phyloP scores from a whole-genome alignment of 2,329 filamentous ascomycete species.

The Mollisiaceae sp. region DNA sequence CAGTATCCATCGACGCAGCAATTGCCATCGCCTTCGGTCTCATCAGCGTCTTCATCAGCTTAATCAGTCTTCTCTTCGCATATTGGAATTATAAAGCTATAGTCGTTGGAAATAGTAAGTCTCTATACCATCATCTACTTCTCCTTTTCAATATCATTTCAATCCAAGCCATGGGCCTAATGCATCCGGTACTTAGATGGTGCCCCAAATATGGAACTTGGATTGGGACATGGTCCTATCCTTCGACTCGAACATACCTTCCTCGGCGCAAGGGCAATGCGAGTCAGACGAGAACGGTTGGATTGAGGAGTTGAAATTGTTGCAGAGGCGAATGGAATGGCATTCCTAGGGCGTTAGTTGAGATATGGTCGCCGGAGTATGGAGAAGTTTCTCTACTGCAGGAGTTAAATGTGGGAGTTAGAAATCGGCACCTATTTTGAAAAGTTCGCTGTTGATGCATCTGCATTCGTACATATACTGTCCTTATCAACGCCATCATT shows the following conservation, averaged over 20 bases:
- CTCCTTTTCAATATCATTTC: background rate
- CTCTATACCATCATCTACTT: background rate
- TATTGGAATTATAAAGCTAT: background rate
- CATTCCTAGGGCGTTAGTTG: too few species aligned
- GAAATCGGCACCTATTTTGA: too few species aligned
- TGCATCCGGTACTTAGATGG: background rate
- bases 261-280: background rate
- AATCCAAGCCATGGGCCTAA: background rate
- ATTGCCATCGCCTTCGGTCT: background rate
- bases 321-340: too few species aligned
- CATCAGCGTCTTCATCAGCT: background rate
- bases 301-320: background rate
- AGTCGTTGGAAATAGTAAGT: background rate
- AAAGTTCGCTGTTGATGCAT: too few species aligned
- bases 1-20: background rate
- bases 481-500: too few species aligned
- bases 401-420: too few species aligned
- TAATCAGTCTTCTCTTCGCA: background rate
- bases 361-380: too few species aligned
- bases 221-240: background rate
- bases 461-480: too few species aligned
- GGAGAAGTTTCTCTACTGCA: too few species aligned
- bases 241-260: background rate
- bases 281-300: background rate
- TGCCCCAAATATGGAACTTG: background rate